Evolutionary conservation across 2,329 filamentous ascomycete genomes (phyloP).

Genomic region (Dothideomycetes sp.): DNA sequence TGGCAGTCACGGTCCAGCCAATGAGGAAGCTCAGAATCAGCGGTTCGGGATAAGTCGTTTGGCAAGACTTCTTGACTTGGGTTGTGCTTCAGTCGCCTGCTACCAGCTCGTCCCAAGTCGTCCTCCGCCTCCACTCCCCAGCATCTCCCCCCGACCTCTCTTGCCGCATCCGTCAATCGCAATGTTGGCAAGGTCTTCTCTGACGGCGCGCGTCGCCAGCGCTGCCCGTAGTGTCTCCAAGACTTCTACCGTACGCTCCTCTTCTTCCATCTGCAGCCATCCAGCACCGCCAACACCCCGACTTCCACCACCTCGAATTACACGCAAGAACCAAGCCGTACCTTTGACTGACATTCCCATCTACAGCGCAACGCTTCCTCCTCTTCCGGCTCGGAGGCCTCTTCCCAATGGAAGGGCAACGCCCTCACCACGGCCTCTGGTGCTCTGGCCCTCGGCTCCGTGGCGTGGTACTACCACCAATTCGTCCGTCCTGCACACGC

Average conservation of each 20-base stretch:
- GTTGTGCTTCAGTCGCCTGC: too few relatives aligned
- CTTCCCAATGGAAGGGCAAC: slow-evolving; percentile 71
- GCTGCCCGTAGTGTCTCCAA: slow-evolving; percentile 55
- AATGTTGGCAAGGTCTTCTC: slow-evolving; percentile 88
- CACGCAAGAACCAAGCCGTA: background rate
- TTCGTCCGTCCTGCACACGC: slow-evolving; percentile 83
- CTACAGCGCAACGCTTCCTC: slow-evolving; percentile 54
- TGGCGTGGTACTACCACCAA: slow-evolving; percentile 95
- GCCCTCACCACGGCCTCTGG: slow-evolving; percentile 79
- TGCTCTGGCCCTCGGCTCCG: slow-evolving; percentile 73
- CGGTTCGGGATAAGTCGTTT: too few relatives aligned
- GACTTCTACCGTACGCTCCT: slow-evolving; percentile 33
- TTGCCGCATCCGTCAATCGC: slow-evolving; percentile 7
- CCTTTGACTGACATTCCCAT: slow-evolving; percentile 10
- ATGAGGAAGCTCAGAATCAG: too few relatives aligned
- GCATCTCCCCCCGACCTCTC: background rate
- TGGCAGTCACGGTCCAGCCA: too few relatives aligned
- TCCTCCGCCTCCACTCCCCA: slow-evolving; percentile 3
- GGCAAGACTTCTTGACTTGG: too few relatives aligned
- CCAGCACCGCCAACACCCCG: too few relatives aligned
- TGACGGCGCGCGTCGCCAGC: slow-evolving; percentile 78
- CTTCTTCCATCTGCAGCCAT: background rate
- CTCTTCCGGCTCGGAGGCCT: slow-evolving; percentile 55
- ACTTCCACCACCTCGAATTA: slow-evolving; percentile 18
- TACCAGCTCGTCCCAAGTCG: background rate